phyloP scores from a whole-genome alignment of 1,284 basidiomycete genomes.

The Takashimella tepidaria region DNA sequence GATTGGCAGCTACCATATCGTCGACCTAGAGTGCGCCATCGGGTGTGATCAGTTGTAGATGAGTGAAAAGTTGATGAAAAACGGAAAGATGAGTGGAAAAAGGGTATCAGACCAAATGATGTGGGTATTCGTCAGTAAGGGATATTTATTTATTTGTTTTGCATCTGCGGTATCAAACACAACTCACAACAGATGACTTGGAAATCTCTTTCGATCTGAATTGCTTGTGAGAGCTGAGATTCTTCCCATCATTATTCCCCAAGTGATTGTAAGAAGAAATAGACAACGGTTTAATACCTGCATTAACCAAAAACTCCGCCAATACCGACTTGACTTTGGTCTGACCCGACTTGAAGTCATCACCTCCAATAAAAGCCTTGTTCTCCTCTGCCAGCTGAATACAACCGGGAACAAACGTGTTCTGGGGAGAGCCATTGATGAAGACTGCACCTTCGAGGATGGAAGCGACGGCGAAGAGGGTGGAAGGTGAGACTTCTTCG shows the following conservation, averaged over 20 bases:
- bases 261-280: slow-evolving; percentile 98
- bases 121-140: no score
- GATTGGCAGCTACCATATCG: slow-evolving; percentile 92
- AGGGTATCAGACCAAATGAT: no score
- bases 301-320: slow-evolving; percentile 97
- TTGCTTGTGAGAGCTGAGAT: slow-evolving; percentile 84
- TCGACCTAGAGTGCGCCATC: slow-evolving; percentile 53
- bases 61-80: neutral
- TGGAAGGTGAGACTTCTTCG: slow-evolving; percentile 89
- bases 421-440: slow-evolving; percentile 97
- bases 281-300: slow-evolving; percentile 95
- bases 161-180: no score
- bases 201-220: slow-evolving; percentile 98
- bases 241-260: slow-evolving; percentile 96
- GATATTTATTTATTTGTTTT: no score
- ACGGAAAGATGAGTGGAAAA: no score
- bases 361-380: slow-evolving; percentile 91
- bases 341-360: slow-evolving; percentile 94
- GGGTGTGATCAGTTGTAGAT: neutral
- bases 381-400: slow-evolving; percentile 87
- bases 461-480: slow-evolving; percentile 89
- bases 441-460: slow-evolving; percentile 94
- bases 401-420: slow-evolving; percentile 96
- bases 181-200: slow-evolving; percentile 77
- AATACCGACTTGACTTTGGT: slow-evolving; percentile 93